Base-by-base conservation (phyloP, 2,329 filamentous ascomycete genomes). In the Pseudocercospora crystallina region DNA sequence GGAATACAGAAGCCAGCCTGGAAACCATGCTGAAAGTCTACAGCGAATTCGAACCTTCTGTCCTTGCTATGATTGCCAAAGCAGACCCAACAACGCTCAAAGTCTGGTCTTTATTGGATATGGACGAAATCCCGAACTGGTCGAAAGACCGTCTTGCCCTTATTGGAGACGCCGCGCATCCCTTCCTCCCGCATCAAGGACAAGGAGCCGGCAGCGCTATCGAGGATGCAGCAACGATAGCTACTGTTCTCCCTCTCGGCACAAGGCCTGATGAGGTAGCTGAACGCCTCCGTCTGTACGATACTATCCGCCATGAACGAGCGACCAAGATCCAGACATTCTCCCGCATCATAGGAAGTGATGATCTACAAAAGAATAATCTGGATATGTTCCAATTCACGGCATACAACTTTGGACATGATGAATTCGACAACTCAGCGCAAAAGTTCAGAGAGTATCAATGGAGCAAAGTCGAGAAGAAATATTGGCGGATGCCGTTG, bases 81-180 rank as follows among this genome's bases (percentile, higher is more conserved):
- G 73, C 70, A 5, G 67, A 69, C 5, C 61, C 64, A 57, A 62
- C 42, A 34, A 61, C 59, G 42, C 60, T 84, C 14, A 82, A 79
- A 47, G 69, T 82, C 0, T 86, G 81, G 82, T 76, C 75, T 15
- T 65, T 86, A 1, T 63, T 84, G 3, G 85, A 88, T 56, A 85
- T 86, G 80, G 76, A 80, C 3, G 68, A 74, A 1, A 65, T 87
- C 12, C 74, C 77, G 0, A 73, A 68, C 0, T 88, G 82, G 79
- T 70, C 73, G 0, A 75, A 78, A 2, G 78, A 68, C 0, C 75
- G 72, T 5, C 63, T 86, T 13, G 82, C 76, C 1, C 65, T 87
- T 0, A 65, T 88, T 0, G 85, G 85, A 0, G 85, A 88, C 62
- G 83, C 85, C 0, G 85, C 83, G 0, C 85, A 89, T 63, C 83